These are phyloP conservation scores for Colletotrichum truncatum DNA, from an alignment of 2,329 filamentous ascomycete species.

Conservation along the genomic window DNA sequence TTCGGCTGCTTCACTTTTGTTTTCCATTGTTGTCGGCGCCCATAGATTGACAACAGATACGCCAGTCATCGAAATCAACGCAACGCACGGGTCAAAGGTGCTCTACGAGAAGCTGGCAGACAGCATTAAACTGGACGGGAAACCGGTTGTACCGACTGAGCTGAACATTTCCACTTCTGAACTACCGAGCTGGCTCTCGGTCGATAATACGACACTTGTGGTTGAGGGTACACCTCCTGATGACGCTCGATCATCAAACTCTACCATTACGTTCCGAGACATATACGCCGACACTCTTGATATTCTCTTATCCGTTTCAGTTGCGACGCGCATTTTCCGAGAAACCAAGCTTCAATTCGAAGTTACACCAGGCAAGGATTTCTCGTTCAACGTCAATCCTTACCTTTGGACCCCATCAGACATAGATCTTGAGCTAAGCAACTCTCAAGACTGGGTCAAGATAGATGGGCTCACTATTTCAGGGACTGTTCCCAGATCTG, in stretches of 20 bases:
- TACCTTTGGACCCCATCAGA: constrained; percentile 52
- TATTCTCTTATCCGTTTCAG: constrained; percentile 55
- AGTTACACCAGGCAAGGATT: constrained; percentile 48
- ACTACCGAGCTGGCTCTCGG: constrained; percentile 74
- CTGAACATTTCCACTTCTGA: constrained; percentile 61
- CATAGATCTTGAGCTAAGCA: constrained; percentile 46
- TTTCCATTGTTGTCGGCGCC: constrained; percentile 76
- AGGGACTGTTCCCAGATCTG: constrained; percentile 49
- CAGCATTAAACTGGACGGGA: constrained; percentile 67
- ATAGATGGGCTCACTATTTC: constrained; percentile 48
- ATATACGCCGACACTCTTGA: constrained; percentile 66
- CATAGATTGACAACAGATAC: constrained; percentile 74
- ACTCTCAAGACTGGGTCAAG: constrained; percentile 53
- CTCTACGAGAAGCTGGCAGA: constrained; percentile 60
- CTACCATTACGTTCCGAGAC: constrained; percentile 70
- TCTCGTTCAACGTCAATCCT: constrained; percentile 52
- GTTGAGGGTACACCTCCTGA: constrained; percentile 72
- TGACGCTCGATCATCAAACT: constrained; percentile 66
- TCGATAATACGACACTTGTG: constrained; percentile 69
- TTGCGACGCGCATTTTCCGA: constrained; percentile 50
- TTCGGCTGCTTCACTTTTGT: constrained; percentile 70
- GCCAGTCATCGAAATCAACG: constrained; percentile 64
- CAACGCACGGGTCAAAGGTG: constrained; percentile 61
- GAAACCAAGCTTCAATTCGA: constrained; percentile 50
- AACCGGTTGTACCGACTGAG: constrained; percentile 56